Conservation (phyloP, 176 grass and related monocot genomes). For the Juncus inflexus region DNA sequence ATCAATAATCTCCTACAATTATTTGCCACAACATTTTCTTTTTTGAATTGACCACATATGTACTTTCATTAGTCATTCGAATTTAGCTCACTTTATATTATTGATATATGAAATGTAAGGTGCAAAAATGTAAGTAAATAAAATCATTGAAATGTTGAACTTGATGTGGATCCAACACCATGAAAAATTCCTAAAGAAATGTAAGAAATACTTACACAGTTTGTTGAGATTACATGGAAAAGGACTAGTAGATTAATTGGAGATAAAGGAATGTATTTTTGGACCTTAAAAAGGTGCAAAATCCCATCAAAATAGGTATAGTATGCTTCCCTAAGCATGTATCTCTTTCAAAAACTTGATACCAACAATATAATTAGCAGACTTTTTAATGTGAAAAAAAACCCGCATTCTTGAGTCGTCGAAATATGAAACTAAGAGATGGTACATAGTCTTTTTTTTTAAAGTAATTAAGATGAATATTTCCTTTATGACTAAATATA, state of each 20-base stretch:
- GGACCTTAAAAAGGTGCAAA: conserved; percentile 33
- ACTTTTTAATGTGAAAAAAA: neutral
- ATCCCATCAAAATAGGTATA: conserved; percentile 62
- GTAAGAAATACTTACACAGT: neutral
- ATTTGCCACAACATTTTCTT: no score
- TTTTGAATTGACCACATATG: no score
- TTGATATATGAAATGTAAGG: neutral
- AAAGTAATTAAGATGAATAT: no score
- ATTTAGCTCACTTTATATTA: no score
- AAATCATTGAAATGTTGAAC: no score
- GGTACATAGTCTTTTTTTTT: no score
- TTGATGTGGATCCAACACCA: conserved; percentile 20
- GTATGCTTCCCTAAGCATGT: conserved; percentile 57
- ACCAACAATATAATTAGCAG: neutral
- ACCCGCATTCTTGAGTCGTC: no score
- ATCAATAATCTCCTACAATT: neutral
- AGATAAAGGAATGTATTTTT: conserved; percentile 24
- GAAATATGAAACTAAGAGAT: no score
- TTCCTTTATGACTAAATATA: no score
- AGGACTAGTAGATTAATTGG: conserved; percentile 24
- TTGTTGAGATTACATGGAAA: conserved; percentile 15
- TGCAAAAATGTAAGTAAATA: conserved; percentile 3
- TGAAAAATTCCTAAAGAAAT: conserved; percentile 17
- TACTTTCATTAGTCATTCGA: no score
- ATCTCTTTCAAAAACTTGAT: conserved; percentile 41